Conservation (phyloP, 352 stramenopile genomes). For the Globisporangium emineosum region DNA sequence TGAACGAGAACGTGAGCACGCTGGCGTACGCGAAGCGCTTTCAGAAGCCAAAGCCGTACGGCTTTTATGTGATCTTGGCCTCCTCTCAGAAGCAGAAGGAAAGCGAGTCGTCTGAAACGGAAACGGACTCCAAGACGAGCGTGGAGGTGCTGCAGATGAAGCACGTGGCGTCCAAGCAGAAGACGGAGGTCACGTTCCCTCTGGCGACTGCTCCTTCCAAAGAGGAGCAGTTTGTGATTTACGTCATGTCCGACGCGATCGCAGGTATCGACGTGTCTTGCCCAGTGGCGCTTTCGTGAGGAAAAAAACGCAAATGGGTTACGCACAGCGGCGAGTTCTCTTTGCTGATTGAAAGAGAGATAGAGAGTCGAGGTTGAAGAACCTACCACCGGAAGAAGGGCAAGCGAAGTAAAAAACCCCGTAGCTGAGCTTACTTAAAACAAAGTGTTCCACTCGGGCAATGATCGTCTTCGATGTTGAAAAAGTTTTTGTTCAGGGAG, state of each 20-base stretch:
- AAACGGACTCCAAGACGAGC: neutral
- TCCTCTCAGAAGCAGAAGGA: conserved; percentile 11
- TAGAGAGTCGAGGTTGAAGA: neutral
- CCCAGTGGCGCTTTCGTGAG: conserved; percentile 6
- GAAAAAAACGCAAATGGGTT: too few relatives aligned
- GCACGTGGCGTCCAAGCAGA: conserved; percentile 51
- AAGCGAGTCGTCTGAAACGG: neutral
- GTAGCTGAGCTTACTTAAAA: too few relatives aligned
- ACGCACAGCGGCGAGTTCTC: too few relatives aligned
- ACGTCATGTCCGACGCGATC: conserved; percentile 58
- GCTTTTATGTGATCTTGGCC: conserved; percentile 67
- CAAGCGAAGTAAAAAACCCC: too few relatives aligned
- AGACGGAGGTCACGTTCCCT: conserved; percentile 30
- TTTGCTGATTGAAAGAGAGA: too few relatives aligned
- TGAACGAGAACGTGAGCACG: conserved; percentile 27
- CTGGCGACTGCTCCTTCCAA: conserved; percentile 11
- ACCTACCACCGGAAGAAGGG: too few relatives aligned
- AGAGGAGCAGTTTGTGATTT: conserved; percentile 24
- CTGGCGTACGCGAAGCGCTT: conserved; percentile 42
- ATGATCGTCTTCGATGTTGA: too few relatives aligned
- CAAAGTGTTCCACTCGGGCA: too few relatives aligned
- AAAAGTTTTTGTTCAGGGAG: too few relatives aligned
- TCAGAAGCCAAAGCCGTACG: conserved; percentile 67
- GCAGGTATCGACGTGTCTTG: conserved; percentile 32
- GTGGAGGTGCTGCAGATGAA: conserved; percentile 51